Evolutionary conservation across 2,329 filamentous ascomycete species (phyloP), one percentile per base, ranked within the genome.

Genomic region (Hypoxylon sp.): DNA sequence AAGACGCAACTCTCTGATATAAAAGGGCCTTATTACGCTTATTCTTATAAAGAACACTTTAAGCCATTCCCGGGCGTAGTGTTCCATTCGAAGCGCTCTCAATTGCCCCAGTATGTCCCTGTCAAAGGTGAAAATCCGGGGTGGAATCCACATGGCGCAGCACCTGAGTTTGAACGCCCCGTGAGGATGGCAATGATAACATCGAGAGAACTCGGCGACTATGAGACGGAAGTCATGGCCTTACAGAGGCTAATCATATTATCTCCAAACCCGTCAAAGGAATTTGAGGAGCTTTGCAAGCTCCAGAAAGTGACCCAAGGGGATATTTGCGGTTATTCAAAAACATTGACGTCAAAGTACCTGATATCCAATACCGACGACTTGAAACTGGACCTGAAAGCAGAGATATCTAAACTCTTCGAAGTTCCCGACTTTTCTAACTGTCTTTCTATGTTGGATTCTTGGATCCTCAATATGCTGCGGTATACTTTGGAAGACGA

Each of bases 221-320:
- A 69, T 31, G 9, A 59, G 3, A 72, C 71, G 9, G 70, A 74
- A 42, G 53, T 29, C 0, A 42, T 72, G 24, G 66, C 70, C 3
- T 53, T 74, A 24, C 46, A 63, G 10, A 62, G 69, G 37, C 59
- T 74, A 0, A 72, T 74, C 17, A 24, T 62, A 6, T 55, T 74
- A 29, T 74, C 73, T 1, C 14, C 17, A 29, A 54, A 65, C 9
- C 69, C 71, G 19, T 31, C 11, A 13, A 48, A 63, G 2, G 69
- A 65, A 26, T 67, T 74, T 22, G 31, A 59, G 10, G 59, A 50
- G 57, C 70, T 75, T 29, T 67, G 70, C 24, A 44, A 48, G 1
- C 63, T 73, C 26, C 71, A 75, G 46, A 59, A 67, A n/a, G n/a
- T 58, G 9, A 59, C 26, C 2, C 73, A 74, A 66, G 70, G 70